These are phyloP conservation scores for Colletotrichum brevisporum DNA, from an alignment of 2,329 filamentous ascomycete genomes.

Conservation along the genomic window DNA sequence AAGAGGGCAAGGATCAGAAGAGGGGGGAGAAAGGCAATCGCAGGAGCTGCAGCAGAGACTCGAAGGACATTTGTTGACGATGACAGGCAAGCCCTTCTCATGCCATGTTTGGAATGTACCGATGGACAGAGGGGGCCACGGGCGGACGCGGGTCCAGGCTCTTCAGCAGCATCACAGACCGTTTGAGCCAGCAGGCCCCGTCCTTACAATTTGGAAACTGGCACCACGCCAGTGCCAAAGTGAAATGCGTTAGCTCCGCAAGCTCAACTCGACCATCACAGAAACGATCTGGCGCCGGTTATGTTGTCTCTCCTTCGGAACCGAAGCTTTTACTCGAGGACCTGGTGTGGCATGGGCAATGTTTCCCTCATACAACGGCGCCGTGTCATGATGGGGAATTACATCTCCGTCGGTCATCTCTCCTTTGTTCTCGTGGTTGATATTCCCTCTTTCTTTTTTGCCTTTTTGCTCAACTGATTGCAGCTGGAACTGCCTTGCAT, in stretches of 20 bases:
- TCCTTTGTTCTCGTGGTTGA: not conserved
- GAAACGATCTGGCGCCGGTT: not conserved
- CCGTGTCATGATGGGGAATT: not conserved
- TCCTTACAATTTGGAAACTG: constrained; percentile 33
- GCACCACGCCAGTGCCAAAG: constrained; percentile 12
- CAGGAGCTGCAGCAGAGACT: not conserved
- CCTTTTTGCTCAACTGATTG: constrained; percentile 26
- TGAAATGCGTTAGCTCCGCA: constrained; percentile 15
- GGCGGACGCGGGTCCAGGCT: constrained; percentile 19
- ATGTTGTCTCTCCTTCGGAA: constrained; percentile 7
- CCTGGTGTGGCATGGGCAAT: constrained; percentile 3
- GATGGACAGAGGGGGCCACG: not conserved
- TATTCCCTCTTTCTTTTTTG: not conserved
- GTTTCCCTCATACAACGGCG: constrained; percentile 15
- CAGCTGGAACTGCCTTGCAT: constrained; percentile 15
- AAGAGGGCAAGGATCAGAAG: constrained; percentile 2
- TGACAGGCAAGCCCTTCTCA: constrained; percentile 17
- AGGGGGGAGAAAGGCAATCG: constrained; percentile 33
- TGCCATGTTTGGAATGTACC: constrained; percentile 24
- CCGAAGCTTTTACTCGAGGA: constrained; percentile 3
- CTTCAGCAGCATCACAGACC: constrained; percentile 23
- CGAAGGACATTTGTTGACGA: not conserved
- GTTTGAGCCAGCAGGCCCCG: constrained; percentile 37
- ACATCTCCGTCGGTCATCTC: not conserved
- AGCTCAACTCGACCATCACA: constrained; percentile 14